These are phyloP conservation scores for Boletellus deceptivus DNA, from an alignment of 1,284 basidiomycete genomes.

Conservation along the genomic window DNA sequence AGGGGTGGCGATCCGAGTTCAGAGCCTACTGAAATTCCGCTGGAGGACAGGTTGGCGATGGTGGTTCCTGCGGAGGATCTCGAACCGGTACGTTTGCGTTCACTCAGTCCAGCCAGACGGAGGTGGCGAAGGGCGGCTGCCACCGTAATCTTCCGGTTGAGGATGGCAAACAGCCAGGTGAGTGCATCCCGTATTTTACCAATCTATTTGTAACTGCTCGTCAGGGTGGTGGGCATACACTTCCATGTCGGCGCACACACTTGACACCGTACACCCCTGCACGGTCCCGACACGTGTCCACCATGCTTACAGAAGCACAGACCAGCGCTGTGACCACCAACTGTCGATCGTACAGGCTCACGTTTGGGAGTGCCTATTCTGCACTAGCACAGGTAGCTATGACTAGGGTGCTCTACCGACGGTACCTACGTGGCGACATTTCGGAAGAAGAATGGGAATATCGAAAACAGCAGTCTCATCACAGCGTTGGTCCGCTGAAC, in stretches of 20 bases:
- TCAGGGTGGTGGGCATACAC: conserved; percentile 60
- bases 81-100: conserved; percentile 31
- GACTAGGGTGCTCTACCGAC: conserved; percentile 6
- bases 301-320: conserved; percentile 24
- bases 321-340: background rate
- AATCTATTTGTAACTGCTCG: background rate
- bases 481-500: conserved; percentile 42
- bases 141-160: conserved; percentile 36
- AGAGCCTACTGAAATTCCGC: conserved; percentile 9
- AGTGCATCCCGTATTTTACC: background rate
- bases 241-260: conserved; percentile 43
- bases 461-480: conserved; percentile 1
- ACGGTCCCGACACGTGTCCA: conserved; percentile 26
- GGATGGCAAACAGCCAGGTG: conserved; percentile 34
- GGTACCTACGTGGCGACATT: conserved; percentile 6
- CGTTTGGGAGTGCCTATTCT: background rate
- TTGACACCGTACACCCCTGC: conserved; percentile 40
- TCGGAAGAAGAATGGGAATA: conserved; percentile 5
- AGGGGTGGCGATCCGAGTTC: background rate
- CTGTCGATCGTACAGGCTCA: background rate
- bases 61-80: conserved; percentile 40
- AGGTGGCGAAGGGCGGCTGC: conserved; percentile 51
- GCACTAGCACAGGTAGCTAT: conserved; percentile 4
- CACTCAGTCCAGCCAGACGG: conserved; percentile 35
- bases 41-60: conserved; percentile 19